These are phyloP conservation scores for Fusarium pininemorale DNA, from an alignment of 2,329 filamentous ascomycete genomes.

Conservation along the genomic window DNA sequence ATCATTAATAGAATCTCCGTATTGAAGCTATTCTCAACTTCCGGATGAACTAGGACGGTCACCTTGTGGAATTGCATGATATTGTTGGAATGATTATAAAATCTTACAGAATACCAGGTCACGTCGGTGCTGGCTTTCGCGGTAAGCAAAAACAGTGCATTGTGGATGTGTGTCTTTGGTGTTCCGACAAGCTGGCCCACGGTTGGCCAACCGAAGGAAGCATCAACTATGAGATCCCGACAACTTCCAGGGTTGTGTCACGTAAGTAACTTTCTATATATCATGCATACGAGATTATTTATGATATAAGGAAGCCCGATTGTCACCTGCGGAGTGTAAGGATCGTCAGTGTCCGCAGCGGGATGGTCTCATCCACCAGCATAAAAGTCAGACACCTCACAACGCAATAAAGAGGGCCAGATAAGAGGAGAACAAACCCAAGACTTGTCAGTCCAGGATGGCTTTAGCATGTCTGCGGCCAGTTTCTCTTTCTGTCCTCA, in stretches of 20 bases:
- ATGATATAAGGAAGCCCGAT: not conserved
- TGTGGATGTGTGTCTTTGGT: no score
- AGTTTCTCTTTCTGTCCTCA: no score
- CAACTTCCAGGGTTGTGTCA: not conserved
- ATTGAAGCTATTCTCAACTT: not conserved
- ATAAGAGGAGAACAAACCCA: not conserved
- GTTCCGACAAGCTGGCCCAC: no score
- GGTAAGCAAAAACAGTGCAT: no score
- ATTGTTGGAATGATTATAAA: not conserved
- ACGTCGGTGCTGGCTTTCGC: no score
- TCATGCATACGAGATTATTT: no score
- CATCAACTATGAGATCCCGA: not conserved
- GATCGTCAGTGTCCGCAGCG: no score
- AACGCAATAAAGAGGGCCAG: not conserved
- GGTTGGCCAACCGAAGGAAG: not conserved
- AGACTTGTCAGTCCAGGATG: rapidly evolving
- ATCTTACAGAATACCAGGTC: no score
- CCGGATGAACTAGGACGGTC: no score
- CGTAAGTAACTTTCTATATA: no score
- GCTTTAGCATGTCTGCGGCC: no score
- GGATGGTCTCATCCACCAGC: not conserved
- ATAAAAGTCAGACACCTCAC: not conserved
- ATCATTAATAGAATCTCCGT: not conserved
- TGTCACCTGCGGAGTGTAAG: not conserved
- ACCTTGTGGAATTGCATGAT: not conserved